Conservation (phyloP, 2,329 filamentous ascomycete genomes). For the Pestalotiopsis fici region DNA sequence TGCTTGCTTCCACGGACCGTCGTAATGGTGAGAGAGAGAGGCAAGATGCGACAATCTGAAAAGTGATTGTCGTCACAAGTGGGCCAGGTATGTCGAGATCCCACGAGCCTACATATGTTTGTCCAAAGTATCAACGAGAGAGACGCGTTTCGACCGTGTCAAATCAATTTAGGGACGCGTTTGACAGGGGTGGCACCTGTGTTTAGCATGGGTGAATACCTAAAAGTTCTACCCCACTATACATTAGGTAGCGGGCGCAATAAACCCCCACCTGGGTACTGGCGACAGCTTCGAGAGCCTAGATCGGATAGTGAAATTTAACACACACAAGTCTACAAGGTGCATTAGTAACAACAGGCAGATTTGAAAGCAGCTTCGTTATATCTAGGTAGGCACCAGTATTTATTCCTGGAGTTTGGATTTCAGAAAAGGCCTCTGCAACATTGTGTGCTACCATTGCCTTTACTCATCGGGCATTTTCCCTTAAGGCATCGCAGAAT, state of each 20-base stretch:
- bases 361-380: conserved; percentile 2
- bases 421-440: neutral
- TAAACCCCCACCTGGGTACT: neutral
- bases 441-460: neutral
- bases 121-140: neutral
- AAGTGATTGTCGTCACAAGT: neutral
- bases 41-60: neutral
- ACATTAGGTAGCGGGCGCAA: too few relatives aligned
- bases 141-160: conserved; percentile 44
- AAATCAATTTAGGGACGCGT: conserved; percentile 31
- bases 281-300: neutral
- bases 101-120: neutral
- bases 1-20: neutral
- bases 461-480: neutral
- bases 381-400: neutral
- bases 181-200: neutral
- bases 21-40: neutral
- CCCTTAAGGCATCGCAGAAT: neutral
- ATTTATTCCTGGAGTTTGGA: neutral
- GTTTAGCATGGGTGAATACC: neutral
- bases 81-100: neutral
- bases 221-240: neutral
- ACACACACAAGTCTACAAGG: too few relatives aligned
- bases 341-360: neutral
- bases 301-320: neutral